Evolutionary conservation across 23 red algal genomes (phyloP), one percentile per base, ranked within the genome.

Genomic region (Gracilaria domingensis): DNA sequence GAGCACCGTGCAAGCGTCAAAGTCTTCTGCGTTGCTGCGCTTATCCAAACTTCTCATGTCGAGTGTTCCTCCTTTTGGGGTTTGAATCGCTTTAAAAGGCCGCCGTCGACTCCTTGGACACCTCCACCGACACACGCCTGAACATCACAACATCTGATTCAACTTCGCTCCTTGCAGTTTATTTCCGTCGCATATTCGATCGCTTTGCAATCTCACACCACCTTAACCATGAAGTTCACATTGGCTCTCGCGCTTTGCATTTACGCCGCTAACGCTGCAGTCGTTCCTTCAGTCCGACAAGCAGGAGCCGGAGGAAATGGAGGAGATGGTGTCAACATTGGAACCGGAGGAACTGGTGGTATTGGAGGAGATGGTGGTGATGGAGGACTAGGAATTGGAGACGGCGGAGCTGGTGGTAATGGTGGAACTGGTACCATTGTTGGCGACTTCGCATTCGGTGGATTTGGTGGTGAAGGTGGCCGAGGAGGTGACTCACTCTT

Each of bases 191-290:
- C 54, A 58, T 12, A 5, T 58, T n/a, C 2, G 4, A 12, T 58
- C 2, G 2, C 14, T 18, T 58, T 18, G 54, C 54, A 58, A 58
- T n/a, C 54, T 58, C 54, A 58, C 7, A 58, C 42, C 2, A 58
- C 23, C 82, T 67, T 3, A 65, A 65, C 36, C 0, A 75, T 75
- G 69, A 75, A 75, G 69, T 18, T 75, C 14, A 47, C 69, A 25
- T 8, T 75, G 28, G 69, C 39, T n/a, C 17, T 75, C 69, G 69
- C 69, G 9, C 69, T 75, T 18, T 75, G 35, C 69, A 0, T 47
- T 26, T 40, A 23, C 14, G 14, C 39, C 39, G 69, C 17, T 12
- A 18, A 75, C 35, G 69, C 36, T 6, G 69, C 69, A 2, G 35
- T 75, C 13, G 35, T 75, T 21, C 69, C 69, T 23, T 75, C 35